Evolutionary conservation across 805 yeast genomes (phyloP).

Genomic region (Ogataea salicorniae): DNA sequence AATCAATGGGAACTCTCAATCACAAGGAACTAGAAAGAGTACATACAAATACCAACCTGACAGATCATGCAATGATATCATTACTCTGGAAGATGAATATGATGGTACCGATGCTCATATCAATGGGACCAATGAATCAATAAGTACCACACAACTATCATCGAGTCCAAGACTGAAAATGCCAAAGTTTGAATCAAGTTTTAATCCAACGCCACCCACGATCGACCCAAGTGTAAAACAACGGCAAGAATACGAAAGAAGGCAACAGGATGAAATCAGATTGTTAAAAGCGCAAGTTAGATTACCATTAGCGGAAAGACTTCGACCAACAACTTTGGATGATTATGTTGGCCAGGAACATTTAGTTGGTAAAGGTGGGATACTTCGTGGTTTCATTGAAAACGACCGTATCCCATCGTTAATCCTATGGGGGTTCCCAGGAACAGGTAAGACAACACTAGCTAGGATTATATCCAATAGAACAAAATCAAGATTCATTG

Average conservation of each 20-base stretch:
- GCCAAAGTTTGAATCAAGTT: slow-evolving; percentile 3
- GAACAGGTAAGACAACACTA: slow-evolving; percentile 89
- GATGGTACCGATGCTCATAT: too few relatives aligned
- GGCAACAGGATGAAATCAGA: slow-evolving; percentile 16
- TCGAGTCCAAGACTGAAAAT: neutral
- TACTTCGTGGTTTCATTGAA: slow-evolving; percentile 58
- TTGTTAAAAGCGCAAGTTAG: slow-evolving; percentile 19
- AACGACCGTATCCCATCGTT: slow-evolving; percentile 74
- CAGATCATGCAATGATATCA: neutral
- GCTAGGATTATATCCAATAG: slow-evolving; percentile 49
- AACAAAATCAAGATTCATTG: slow-evolving; percentile 59
- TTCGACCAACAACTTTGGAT: slow-evolving; percentile 68
- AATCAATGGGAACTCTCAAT: too few relatives aligned
- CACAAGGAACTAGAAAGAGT: slow-evolving; percentile 1
- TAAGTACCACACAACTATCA: too few relatives aligned
- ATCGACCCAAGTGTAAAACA: neutral
- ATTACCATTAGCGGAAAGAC: slow-evolving; percentile 65
- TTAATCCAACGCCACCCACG: neutral
- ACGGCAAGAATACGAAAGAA: slow-evolving; percentile 4
- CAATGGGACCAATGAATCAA: too few relatives aligned
- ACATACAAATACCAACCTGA: slow-evolving; percentile 11
- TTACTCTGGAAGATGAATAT: neutral
- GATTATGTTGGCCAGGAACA: slow-evolving; percentile 86
- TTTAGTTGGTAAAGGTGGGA: slow-evolving; percentile 60
- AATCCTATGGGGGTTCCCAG: slow-evolving; percentile 94